Conservation (phyloP, 1,284 basidiomycete species). For the Fomitopsis betulina region DNA sequence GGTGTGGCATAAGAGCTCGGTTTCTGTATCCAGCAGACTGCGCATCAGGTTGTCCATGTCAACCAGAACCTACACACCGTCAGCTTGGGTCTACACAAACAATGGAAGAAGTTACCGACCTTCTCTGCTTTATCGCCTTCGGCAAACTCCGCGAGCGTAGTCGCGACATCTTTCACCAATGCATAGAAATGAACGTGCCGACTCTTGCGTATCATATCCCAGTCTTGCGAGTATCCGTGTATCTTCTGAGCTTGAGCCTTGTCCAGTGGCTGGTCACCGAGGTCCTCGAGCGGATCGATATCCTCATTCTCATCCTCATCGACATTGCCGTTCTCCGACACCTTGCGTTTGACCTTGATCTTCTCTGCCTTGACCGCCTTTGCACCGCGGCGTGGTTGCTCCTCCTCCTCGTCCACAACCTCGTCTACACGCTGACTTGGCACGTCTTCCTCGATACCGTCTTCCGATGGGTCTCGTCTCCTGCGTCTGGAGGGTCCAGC, state of each 20-base stretch:
- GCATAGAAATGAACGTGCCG: conserved; percentile 40
- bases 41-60: conserved; percentile 63
- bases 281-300: conserved; percentile 36
- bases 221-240: conserved; percentile 53
- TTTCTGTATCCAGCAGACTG: conserved; percentile 59
- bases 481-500: conserved; percentile 39
- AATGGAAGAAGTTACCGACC: conserved; percentile 29
- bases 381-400: conserved; percentile 34
- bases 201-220: conserved; percentile 45
- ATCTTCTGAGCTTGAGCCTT: conserved; percentile 46
- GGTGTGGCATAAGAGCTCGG: conserved; percentile 53
- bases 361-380: conserved; percentile 32
- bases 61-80: conserved; percentile 40
- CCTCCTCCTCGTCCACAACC: conserved; percentile 43
- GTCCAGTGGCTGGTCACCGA: conserved; percentile 57
- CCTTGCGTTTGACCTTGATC: conserved; percentile 36
- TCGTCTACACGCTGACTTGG: conserved; percentile 29
- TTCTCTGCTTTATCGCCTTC: conserved; percentile 49
- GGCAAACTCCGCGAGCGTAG: conserved; percentile 56
- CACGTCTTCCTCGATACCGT: conserved; percentile 54
- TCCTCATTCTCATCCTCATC: conserved; percentile 21
- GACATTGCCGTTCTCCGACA: conserved; percentile 33
- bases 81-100: background rate
- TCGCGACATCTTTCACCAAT: conserved; percentile 51
- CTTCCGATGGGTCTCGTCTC: conserved; percentile 39